phyloP scores from a whole-genome alignment of 495 filamentous ascomycete species.

The Podospora conica region DNA sequence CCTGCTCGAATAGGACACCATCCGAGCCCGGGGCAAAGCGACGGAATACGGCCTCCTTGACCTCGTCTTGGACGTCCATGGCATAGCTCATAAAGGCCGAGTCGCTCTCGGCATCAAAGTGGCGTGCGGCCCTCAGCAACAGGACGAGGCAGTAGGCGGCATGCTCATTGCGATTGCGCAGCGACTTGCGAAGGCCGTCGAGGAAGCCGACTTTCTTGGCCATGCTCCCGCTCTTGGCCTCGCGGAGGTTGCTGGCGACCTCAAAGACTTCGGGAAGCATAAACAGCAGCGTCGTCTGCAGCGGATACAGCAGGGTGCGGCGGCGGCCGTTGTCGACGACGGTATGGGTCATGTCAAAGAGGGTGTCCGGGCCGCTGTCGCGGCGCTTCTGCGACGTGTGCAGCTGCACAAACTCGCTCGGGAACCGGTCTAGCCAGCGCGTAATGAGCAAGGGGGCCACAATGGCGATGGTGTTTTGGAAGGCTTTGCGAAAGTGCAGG shows the following conservation, averaged over 20 bases:
- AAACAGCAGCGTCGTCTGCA: constrained; percentile 55
- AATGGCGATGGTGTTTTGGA: constrained; percentile 55
- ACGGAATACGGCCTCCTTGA: constrained; percentile 56
- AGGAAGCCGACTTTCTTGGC: constrained; percentile 57
- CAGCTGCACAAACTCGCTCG: constrained; percentile 54
- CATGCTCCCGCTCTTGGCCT: constrained; percentile 51
- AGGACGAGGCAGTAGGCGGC: constrained; percentile 56
- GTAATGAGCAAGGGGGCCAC: constrained; percentile 53
- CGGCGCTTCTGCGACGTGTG: constrained; percentile 51
- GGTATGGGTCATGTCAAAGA: constrained; percentile 58
- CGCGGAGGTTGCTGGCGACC: constrained; percentile 54
- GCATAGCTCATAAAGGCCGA: constrained; percentile 57
- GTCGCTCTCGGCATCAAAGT: constrained; percentile 55
- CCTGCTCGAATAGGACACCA: constrained; percentile 44
- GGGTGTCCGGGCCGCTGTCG: constrained; percentile 54
- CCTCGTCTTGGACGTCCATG: constrained; percentile 59
- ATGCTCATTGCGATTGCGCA: constrained; percentile 52
- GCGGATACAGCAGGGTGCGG: constrained; percentile 50
- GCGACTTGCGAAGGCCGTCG: constrained; percentile 52
- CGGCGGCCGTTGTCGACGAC: constrained; percentile 48
- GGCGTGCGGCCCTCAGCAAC: constrained; percentile 52
- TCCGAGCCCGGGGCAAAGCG: constrained; percentile 42
- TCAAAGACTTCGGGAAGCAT: constrained; percentile 60
- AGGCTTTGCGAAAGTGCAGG: constrained; percentile 54
- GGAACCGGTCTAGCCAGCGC: constrained; percentile 57